Evolutionary conservation across 208 protist species (phyloP).

Genomic region (Acanthamoeba rhysodes): DNA sequence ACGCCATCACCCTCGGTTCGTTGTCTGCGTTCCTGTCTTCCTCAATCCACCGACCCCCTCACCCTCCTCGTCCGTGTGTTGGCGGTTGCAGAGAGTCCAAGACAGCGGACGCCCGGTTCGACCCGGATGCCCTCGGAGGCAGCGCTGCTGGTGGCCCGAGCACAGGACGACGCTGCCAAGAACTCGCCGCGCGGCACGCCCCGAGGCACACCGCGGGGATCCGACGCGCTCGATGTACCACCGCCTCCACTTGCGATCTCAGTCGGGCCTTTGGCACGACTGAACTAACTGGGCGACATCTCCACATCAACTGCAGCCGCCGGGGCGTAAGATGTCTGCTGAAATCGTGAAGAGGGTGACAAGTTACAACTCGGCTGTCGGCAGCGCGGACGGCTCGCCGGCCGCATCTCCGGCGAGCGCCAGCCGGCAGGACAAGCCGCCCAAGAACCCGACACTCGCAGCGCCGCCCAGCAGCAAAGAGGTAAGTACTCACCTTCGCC

Average conservation of each 20-base stretch:
- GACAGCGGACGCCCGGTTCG: background rate
- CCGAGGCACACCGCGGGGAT: background rate
- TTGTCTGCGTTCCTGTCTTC: background rate
- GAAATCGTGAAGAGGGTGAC: constrained; percentile 23
- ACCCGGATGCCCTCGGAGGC: background rate
- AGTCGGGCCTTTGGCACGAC: too few species aligned
- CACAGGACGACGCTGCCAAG: constrained; percentile 42
- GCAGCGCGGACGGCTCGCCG: background rate
- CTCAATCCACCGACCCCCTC: background rate
- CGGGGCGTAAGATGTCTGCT: constrained; percentile 25
- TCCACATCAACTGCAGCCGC: background rate
- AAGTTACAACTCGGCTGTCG: background rate
- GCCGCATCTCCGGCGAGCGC: background rate
- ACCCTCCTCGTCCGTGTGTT: background rate
- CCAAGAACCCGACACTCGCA: background rate
- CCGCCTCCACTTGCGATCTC: background rate
- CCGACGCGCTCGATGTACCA: constrained; percentile 4
- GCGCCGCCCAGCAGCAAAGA: background rate
- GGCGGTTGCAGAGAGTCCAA: background rate
- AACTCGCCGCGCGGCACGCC: background rate
- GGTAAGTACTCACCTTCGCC: too few species aligned
- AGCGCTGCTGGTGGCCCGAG: background rate
- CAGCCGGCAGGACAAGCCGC: background rate
- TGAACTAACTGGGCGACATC: background rate
- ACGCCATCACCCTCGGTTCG: background rate